phyloP scores from a whole-genome alignment of 176 grass and related monocot species.

The Hyparrhenia diplandra region DNA sequence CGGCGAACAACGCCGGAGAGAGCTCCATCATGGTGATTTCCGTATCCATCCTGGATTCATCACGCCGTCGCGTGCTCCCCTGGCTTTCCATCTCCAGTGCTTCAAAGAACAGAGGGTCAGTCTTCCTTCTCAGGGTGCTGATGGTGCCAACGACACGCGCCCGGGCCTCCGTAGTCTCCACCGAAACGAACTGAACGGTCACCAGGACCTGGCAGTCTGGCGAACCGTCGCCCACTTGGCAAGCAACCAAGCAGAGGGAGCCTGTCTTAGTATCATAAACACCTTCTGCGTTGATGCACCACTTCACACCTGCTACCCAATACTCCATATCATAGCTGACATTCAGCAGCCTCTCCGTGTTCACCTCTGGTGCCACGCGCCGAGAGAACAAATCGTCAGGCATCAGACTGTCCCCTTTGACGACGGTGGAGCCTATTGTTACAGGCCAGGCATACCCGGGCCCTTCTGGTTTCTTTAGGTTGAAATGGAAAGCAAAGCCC shows the following conservation, averaged over 20 bases:
- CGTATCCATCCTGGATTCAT: conserved; percentile 14
- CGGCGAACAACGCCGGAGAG: conserved; percentile 39
- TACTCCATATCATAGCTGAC: too few relatives aligned
- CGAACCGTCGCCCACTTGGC: conserved; percentile 19
- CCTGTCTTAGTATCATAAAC: conserved; percentile 43
- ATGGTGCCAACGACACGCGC: conserved; percentile 24
- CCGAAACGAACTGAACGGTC: conserved; percentile 29
- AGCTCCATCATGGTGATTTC: conserved; percentile 40
- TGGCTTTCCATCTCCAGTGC: not conserved
- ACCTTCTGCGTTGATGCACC: conserved; percentile 45
- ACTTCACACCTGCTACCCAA: not conserved
- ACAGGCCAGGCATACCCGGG: too few relatives aligned
- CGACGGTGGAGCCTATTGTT: too few relatives aligned
- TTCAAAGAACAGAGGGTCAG: conserved; percentile 48
- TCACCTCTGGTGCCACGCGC: too few relatives aligned
- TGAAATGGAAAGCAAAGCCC: conserved; percentile 24
- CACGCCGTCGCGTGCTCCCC: too few relatives aligned
- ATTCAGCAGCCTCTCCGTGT: too few relatives aligned
- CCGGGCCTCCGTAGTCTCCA: not conserved
- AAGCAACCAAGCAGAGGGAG: conserved; percentile 50
- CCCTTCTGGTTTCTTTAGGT: too few relatives aligned
- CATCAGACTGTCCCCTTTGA: too few relatives aligned
- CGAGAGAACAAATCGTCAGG: too few relatives aligned
- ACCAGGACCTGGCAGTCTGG: conserved; percentile 44
- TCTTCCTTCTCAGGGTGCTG: conserved; percentile 43